These are phyloP conservation scores for Colletotrichum sp. DNA, from an alignment of 2,329 filamentous ascomycete genomes.

Conservation along the genomic window DNA sequence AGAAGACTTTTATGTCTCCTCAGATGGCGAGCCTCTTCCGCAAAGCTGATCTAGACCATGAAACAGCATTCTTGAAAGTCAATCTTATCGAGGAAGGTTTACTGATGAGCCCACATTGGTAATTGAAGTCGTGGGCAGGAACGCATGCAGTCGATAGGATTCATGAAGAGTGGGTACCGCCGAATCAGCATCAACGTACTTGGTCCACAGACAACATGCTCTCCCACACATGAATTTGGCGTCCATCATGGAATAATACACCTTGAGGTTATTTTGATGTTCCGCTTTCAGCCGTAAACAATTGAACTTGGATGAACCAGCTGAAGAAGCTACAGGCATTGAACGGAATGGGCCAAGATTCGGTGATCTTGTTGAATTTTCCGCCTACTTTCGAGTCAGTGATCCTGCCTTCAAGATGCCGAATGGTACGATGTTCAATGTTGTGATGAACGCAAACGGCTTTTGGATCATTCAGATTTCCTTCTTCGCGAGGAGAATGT, in stretches of 20 bases:
- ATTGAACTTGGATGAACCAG: neutral
- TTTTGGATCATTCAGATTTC: neutral
- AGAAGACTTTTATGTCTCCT: neutral
- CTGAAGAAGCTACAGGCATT: neutral
- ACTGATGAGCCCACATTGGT: neutral
- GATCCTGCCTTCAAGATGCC: neutral
- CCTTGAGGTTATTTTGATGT: neutral
- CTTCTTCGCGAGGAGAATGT: neutral
- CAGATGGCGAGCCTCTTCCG: neutral
- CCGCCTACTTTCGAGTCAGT: neutral
- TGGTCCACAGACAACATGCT: neutral
- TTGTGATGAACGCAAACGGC: neutral
- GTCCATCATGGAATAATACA: neutral
- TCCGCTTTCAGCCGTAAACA: neutral
- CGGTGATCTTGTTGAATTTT: neutral
- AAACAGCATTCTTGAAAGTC: neutral
- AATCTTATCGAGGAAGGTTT: neutral
- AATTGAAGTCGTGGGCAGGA: neutral
- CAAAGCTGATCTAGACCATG: neutral
- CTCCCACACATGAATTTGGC: neutral
- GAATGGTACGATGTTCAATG: accelerated
- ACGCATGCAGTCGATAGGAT: neutral
- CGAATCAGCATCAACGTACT: neutral
- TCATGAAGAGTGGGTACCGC: neutral
- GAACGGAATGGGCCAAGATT: neutral